phyloP scores from a whole-genome alignment of 352 stramenopile species.

The Pythium sukuiense region DNA sequence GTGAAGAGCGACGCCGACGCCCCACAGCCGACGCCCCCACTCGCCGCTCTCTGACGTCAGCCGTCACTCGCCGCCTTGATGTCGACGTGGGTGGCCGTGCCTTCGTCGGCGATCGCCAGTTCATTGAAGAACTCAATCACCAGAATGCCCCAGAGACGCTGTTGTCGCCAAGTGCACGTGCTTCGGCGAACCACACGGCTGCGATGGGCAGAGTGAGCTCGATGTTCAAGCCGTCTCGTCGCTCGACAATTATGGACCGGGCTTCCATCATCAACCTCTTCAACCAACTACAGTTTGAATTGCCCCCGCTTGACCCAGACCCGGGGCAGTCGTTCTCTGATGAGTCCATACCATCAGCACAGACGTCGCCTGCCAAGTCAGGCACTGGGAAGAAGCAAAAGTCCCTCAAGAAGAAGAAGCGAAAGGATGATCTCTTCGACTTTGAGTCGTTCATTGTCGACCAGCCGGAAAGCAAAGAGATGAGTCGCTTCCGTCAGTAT shows the following conservation, averaged over 20 bases:
- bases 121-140: constrained; percentile 24
- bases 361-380: not conserved
- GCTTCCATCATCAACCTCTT: constrained; percentile 24
- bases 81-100: not conserved
- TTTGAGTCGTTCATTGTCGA: constrained; percentile 7
- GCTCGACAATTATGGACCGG: constrained; percentile 25
- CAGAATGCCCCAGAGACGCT: constrained; percentile 5
- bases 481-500: constrained; percentile 23
- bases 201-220: not conserved
- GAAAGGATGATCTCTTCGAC: not conserved
- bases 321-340: not conserved
- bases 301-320: constrained; percentile 8
- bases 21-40: not conserved
- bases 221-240: constrained; percentile 4
- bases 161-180: not conserved
- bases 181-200: not conserved
- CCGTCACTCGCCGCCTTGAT: not conserved
- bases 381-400: not conserved
- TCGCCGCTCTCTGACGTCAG: not conserved
- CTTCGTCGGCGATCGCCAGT: constrained; percentile 21
- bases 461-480: constrained; percentile 10
- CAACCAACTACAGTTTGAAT: constrained; percentile 26
- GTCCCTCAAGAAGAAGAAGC: not conserved
- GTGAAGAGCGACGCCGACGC: not conserved
- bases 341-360: not conserved